These are phyloP conservation scores for Achlya hypogyna DNA, from an alignment of 352 stramenopile species.

Conservation along the genomic window DNA sequence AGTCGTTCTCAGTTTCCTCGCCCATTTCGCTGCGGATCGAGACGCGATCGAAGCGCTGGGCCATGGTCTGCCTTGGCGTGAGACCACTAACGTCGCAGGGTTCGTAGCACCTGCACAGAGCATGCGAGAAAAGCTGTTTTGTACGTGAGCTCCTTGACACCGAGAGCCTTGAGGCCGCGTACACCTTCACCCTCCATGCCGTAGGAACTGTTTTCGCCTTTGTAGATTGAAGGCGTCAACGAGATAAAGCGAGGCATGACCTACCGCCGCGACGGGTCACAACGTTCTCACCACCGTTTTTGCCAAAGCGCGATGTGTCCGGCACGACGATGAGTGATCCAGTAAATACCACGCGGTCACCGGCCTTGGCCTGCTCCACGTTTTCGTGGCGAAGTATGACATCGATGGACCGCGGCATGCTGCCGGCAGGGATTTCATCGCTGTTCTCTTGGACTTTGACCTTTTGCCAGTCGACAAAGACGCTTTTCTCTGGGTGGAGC, in stretches of 20 bases:
- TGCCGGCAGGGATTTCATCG: constrained; percentile 97
- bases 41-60: constrained; percentile 80
- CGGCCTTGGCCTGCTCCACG: constrained; percentile 94
- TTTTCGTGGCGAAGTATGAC: constrained; percentile 97
- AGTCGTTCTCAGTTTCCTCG: constrained; percentile 53
- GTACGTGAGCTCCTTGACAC: constrained; percentile 97
- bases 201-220: constrained; percentile 59
- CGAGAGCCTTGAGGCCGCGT: constrained; percentile 90
- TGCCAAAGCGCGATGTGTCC: constrained; percentile 88
- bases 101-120: constrained; percentile 62
- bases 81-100: neutral
- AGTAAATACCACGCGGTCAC: constrained; percentile 92
- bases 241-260: neutral
- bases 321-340: constrained; percentile 94
- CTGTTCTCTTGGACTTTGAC: constrained; percentile 98
- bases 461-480: constrained; percentile 99
- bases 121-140: constrained; percentile 95
- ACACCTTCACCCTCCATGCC: constrained; percentile 88
- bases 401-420: constrained; percentile 95
- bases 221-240: constrained; percentile 18
- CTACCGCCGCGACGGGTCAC: constrained; percentile 33
- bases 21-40: constrained; percentile 71
- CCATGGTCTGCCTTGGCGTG: constrained; percentile 40
- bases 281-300: constrained; percentile 53
- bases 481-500: constrained; percentile 83